Evolutionary conservation across 805 yeast genomes (phyloP), one percentile per base, ranked within the genome.

Genomic region (Cyberlindnera petersonii): DNA sequence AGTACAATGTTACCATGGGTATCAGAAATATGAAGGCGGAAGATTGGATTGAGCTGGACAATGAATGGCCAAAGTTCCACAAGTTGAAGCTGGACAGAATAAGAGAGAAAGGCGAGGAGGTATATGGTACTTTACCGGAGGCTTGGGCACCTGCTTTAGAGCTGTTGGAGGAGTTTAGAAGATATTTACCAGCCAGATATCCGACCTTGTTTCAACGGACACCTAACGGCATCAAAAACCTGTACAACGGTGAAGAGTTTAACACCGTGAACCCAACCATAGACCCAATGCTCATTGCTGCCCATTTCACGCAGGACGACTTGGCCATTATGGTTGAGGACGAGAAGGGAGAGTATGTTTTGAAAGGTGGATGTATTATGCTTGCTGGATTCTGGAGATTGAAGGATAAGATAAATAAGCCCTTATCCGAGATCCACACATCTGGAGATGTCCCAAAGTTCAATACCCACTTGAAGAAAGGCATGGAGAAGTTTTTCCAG

Each of bases 361-460:
- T 80, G 39, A 73, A 71, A 49, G 79, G 75, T 21, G 87, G 85
- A 3, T 74, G 82, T 5, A 75, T 80, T 35, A 63, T 77, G 52
- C 65, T 80, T 32, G 81, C 87, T 4, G 86, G 82, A 0, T 81
- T 79, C 57, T 80, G 86, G 86, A 66, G 84, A 53, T 66, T 81
- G 29, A 68, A 61, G 37, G 86, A 81, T 51, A 81, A 81, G 55
- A 53, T 72, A 23, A 69, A 75, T 39, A 59, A 72, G 59, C 77
- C 82, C 14, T 59, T 80, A 31, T 62, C 71, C 27, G 69, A 66
- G 18, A 79, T 80, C 44, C 87, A 81, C 55, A 75, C 80, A 9
- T 62, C 73, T 31, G 86, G 85, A 20, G 82, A 77, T 49, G 86
- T 81, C 26, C 86, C 86, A 10, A 75, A 79, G 52, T 80, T 72